phyloP scores from a whole-genome alignment of 768 basidiomycete species.

The Pleurotus cornucopiae region DNA sequence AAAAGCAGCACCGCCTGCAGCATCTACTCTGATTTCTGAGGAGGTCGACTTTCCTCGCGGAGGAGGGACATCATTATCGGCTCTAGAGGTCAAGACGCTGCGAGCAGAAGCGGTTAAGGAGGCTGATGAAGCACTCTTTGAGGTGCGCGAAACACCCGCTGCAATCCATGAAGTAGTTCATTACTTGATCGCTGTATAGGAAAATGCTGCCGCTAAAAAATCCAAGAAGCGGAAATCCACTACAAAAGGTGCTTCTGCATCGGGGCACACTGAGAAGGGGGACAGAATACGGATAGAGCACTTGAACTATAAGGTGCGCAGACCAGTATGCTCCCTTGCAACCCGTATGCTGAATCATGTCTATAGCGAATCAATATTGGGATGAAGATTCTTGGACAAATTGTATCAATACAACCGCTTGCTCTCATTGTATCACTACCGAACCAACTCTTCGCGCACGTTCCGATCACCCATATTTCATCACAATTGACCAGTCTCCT shows the following conservation, averaged over 20 bases:
- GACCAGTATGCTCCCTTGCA: not conserved
- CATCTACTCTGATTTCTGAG: slow-evolving; percentile 44
- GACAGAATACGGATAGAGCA: slow-evolving; percentile 78
- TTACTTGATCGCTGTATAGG: slow-evolving; percentile 21
- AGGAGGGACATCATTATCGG: slow-evolving; percentile 85
- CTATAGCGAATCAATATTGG: slow-evolving; percentile 71
- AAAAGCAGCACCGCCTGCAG: slow-evolving; percentile 23
- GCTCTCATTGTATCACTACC: slow-evolving; percentile 93
- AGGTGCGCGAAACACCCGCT: slow-evolving; percentile 35
- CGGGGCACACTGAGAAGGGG: slow-evolving; percentile 31
- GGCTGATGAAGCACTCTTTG: slow-evolving; percentile 76
- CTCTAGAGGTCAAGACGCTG: slow-evolving; percentile 83
- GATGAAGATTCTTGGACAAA: slow-evolving; percentile 86
- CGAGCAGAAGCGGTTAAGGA: slow-evolving; percentile 83
- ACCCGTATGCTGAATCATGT: slow-evolving; percentile 9
- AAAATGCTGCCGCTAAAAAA: slow-evolving; percentile 36
- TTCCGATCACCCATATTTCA: slow-evolving; percentile 92
- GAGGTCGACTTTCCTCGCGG: slow-evolving; percentile 96
- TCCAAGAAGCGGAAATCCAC: slow-evolving; percentile 46
- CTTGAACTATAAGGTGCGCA: slow-evolving; percentile 83
- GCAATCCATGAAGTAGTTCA: slow-evolving; percentile 10
- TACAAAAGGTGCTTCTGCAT: slow-evolving; percentile 32
- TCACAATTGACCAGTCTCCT: slow-evolving; percentile 69
- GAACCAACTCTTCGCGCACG: slow-evolving; percentile 88
- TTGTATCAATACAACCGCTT: slow-evolving; percentile 82